phyloP scores from a whole-genome alignment of 2,329 filamentous ascomycete genomes.

The Raffaelea arxii region DNA sequence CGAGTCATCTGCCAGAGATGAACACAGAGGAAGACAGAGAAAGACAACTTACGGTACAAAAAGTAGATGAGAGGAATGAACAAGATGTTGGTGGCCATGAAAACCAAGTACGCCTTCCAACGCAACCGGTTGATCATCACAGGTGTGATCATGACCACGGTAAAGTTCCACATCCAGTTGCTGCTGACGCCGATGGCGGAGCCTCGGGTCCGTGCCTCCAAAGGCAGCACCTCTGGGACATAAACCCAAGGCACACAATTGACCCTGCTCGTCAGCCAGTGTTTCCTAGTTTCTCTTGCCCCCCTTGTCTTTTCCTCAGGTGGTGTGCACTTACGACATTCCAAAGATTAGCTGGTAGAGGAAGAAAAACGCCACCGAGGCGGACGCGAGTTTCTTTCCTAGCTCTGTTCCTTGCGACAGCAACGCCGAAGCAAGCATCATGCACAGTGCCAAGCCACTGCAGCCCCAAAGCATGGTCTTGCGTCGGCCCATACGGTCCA shows the following conservation, averaged over 20 bases:
- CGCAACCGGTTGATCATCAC: constrained; percentile 34
- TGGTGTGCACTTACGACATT: background rate
- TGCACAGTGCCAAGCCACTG: constrained; percentile 21
- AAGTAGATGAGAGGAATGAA: constrained; percentile 33
- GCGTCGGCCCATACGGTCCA: constrained; percentile 25
- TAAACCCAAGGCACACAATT: background rate
- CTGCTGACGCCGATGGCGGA: background rate
- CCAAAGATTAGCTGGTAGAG: no score
- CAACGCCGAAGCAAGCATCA: constrained; percentile 27
- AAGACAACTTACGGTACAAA: no score
- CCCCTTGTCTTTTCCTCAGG: background rate
- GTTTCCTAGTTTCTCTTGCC: background rate
- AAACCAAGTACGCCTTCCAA: constrained; percentile 44
- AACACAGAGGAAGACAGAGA: no score
- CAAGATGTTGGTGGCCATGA: constrained; percentile 35
- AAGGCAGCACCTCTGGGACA: background rate
- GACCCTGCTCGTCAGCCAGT: background rate
- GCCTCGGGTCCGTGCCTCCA: background rate
- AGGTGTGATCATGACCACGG: constrained; percentile 42
- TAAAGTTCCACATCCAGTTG: constrained; percentile 23
- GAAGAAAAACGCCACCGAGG: background rate
- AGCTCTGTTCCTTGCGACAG: background rate
- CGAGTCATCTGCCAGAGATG: no score
- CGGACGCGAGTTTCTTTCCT: background rate
- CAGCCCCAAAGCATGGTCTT: constrained; percentile 33